Conservation (phyloP, 1,284 basidiomycete genomes). For the Ustilago bromivora region DNA sequence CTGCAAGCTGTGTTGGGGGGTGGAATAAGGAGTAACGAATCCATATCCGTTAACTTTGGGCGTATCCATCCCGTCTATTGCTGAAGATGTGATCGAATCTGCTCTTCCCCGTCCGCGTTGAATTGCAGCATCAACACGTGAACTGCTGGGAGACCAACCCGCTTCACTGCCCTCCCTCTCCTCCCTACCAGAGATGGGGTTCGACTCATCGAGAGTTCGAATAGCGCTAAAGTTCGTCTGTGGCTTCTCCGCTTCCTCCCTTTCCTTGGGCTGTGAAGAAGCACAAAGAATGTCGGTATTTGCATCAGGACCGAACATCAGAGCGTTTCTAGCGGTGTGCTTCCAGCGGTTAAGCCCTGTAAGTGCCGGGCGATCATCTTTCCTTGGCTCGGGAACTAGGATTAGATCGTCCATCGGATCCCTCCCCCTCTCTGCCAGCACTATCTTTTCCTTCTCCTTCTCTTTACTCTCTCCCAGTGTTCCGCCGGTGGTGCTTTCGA, state of each 20-base stretch:
- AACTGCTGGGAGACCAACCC: conserved; percentile 53
- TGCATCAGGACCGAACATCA: conserved; percentile 60
- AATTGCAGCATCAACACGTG: conserved; percentile 62
- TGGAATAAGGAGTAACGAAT: conserved; percentile 55
- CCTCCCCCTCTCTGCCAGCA: not conserved
- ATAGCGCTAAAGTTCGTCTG: conserved; percentile 22
- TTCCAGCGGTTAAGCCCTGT: conserved; percentile 29
- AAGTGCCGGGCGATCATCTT: conserved; percentile 23
- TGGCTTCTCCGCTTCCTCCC: conserved; percentile 1
- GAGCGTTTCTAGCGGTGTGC: conserved; percentile 56
- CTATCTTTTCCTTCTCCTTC: not conserved
- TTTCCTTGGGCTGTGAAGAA: not conserved
- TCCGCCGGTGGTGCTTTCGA: not conserved
- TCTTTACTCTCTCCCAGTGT: not conserved
- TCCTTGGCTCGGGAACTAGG: conserved; percentile 27
- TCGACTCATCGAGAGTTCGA: conserved; percentile 4
- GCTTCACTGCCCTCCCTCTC: conserved; percentile 27
- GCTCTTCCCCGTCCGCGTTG: conserved; percentile 22
- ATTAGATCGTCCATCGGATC: conserved; percentile 35
- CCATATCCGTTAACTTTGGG: conserved; percentile 59
- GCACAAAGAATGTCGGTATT: conserved; percentile 28
- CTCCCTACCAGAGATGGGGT: not conserved
- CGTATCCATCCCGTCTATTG: conserved; percentile 1
- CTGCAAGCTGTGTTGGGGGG: conserved; percentile 21
- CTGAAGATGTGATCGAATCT: conserved; percentile 8